A percentile compares a stretch with the other conserved stretches of the same genome.
These are phyloP conservation scores for Geotrichum citri-aurantii DNA, from an alignment of 1,139 yeast species.

Conservation along the genomic window DNA sequence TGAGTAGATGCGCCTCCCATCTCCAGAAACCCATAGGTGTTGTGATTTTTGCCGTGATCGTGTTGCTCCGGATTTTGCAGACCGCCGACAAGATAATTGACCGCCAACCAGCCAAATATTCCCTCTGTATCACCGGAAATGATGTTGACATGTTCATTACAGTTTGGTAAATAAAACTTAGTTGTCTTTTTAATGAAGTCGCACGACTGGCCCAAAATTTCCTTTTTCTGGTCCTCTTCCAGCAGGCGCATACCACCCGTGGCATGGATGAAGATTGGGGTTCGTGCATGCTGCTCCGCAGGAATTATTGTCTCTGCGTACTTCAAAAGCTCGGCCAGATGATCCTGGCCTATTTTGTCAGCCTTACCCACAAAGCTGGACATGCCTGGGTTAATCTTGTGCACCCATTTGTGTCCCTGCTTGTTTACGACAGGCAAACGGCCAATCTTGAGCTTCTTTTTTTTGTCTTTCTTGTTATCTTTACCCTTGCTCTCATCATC, in stretches of 20 bases:
- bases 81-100: constrained; percentile 62
- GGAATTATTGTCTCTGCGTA: constrained; percentile 59
- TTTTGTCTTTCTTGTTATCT: constrained; percentile 18
- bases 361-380: constrained; percentile 49
- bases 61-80: constrained; percentile 47
- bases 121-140: constrained; percentile 79
- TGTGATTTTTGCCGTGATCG: constrained; percentile 48
- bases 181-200: constrained; percentile 47
- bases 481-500: constrained; percentile 14
- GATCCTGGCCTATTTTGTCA: constrained; percentile 52
- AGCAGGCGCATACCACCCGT: constrained; percentile 78
- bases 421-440: constrained; percentile 42
- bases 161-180: constrained; percentile 52
- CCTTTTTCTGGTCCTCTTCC: constrained; percentile 40
- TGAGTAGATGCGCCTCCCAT: constrained; percentile 92
- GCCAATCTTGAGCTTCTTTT: constrained; percentile 11
- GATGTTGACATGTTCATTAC: constrained; percentile 51
- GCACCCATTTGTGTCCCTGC: constrained; percentile 50
- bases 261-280: constrained; percentile 73
- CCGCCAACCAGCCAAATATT: constrained; percentile 72
- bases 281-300: constrained; percentile 56
- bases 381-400: constrained; percentile 63
- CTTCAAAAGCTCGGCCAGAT: constrained; percentile 48
- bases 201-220: constrained; percentile 52
- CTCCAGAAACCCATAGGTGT: constrained; percentile 69